A percentile compares a stretch with the other conserved stretches of the same genome.
Conservation (phyloP, 2,329 filamentous ascomycete genomes). For the Diaporthe caulivora region DNA sequence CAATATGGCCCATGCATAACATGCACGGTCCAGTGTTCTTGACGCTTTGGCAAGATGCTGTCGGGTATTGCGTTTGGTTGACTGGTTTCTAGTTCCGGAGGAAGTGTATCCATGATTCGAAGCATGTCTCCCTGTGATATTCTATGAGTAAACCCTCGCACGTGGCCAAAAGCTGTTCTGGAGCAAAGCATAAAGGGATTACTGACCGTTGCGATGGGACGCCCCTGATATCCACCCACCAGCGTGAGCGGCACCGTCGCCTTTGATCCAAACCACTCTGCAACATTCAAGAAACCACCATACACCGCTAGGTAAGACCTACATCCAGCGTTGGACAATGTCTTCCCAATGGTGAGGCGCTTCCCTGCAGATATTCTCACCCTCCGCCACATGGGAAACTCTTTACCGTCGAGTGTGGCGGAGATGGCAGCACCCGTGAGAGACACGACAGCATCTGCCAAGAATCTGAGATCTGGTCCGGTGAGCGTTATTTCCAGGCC, state of each 20-base stretch:
- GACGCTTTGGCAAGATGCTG: constrained; percentile 60
- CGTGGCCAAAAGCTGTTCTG: no score
- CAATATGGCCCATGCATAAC: constrained; percentile 69
- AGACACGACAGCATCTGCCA: constrained; percentile 65
- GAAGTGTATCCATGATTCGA: constrained; percentile 50
- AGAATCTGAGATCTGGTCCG: constrained; percentile 70
- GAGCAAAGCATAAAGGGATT: no score
- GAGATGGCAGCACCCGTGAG: constrained; percentile 68
- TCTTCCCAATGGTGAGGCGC: constrained; percentile 66
- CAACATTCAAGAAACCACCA: constrained; percentile 52
- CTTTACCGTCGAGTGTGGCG: constrained; percentile 60
- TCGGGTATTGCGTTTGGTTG: constrained; percentile 54
- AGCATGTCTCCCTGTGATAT: constrained; percentile 60
- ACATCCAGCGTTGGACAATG: constrained; percentile 60
- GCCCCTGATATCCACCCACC: constrained; percentile 70
- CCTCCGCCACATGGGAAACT: constrained; percentile 67
- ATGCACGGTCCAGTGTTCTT: constrained; percentile 63
- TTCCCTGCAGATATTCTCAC: constrained; percentile 59
- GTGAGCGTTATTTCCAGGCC: constrained; percentile 71
- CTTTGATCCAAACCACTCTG: constrained; percentile 69
- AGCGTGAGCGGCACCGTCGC: constrained; percentile 66
- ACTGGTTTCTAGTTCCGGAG: constrained; percentile 47
- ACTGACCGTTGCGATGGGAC: constrained; percentile 58
- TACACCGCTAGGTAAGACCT: constrained; percentile 69
- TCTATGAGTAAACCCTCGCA: neutral